Evolutionary conservation across 2,329 filamentous ascomycete genomes (phyloP).

Genomic region (Monosporascus ibericus): DNA sequence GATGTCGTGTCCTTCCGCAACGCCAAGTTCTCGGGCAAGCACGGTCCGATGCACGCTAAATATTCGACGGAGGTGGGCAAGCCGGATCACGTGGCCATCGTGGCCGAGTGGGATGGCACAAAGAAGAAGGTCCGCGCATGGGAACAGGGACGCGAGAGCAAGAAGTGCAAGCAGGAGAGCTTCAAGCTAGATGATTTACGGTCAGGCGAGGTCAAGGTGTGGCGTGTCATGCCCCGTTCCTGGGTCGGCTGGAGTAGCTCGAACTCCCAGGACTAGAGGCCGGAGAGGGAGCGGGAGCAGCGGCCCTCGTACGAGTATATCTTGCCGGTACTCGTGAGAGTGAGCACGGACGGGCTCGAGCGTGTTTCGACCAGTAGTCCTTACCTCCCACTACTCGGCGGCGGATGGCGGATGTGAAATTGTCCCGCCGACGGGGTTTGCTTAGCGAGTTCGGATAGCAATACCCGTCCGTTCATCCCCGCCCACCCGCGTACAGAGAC

Average conservation of each 20-base stretch:
- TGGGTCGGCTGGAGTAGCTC: slow-evolving; percentile 88
- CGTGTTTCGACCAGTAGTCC: too few relatives aligned
- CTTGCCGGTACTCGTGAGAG: slow-evolving; percentile 20
- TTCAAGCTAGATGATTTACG: slow-evolving; percentile 88
- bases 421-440: too few relatives aligned
- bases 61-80: slow-evolving; percentile 86
- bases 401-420: too few relatives aligned
- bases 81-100: slow-evolving; percentile 81
- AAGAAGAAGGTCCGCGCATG: slow-evolving; percentile 96
- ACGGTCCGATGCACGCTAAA: slow-evolving; percentile 91
- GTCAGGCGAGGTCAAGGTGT: slow-evolving; percentile 93
- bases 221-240: slow-evolving; percentile 85
- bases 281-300: slow-evolving; percentile 8
- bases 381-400: too few relatives aligned
- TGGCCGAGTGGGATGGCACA: slow-evolving; percentile 95
- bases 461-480: too few relatives aligned
- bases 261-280: slow-evolving; percentile 44
- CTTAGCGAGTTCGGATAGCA: too few relatives aligned
- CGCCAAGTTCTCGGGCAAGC: slow-evolving; percentile 89
- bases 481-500: too few relatives aligned
- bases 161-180: slow-evolving; percentile 89
- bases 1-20: slow-evolving; percentile 93
- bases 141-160: slow-evolving; percentile 91
- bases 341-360: slow-evolving; percentile 15
- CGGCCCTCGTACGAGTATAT: slow-evolving; percentile 16